Conservation (phyloP, 2,329 filamentous ascomycete species). For the Nothophoma quercina region DNA sequence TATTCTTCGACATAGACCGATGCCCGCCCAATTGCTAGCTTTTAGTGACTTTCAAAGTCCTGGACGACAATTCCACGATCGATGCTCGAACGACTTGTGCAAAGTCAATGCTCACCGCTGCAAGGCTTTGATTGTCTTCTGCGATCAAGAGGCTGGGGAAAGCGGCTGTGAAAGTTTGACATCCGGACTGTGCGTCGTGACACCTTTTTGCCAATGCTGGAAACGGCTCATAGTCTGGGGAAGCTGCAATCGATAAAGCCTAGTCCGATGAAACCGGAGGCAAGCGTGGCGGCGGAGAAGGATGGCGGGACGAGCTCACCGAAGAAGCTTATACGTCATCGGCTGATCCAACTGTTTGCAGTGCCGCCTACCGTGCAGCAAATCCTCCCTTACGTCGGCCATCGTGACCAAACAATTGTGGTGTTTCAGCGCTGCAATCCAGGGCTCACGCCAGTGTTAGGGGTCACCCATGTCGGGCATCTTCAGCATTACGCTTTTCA, state of each 20-base stretch:
- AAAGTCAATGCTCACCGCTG: not conserved
- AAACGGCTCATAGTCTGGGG: conserved; percentile 7
- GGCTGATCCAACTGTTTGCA: not conserved
- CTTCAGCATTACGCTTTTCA: conserved; percentile 9
- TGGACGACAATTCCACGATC: not conserved
- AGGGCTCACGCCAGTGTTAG: conserved; percentile 1
- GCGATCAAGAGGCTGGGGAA: not conserved
- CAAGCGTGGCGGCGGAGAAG: conserved; percentile 13
- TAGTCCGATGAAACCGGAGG: conserved; percentile 6
- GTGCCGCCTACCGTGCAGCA: not conserved
- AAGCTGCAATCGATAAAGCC: conserved; percentile 9
- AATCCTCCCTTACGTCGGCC: conserved; percentile 5
- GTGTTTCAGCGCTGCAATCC: conserved; percentile 14
- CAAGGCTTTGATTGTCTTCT: not conserved
- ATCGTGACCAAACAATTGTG: conserved; percentile 2
- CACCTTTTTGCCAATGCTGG: conserved; percentile 10
- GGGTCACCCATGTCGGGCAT: conserved; percentile 5
- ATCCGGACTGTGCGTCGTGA: not conserved
- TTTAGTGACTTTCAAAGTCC: not conserved
- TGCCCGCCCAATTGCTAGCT: not conserved
- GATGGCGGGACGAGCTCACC: conserved; percentile 10
- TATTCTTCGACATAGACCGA: not conserved
- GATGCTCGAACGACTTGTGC: not conserved
- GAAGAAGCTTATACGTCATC: conserved; percentile 14
- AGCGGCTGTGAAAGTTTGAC: not conserved